Base-by-base conservation (phyloP, 129 eudicot species). In the Artemisia tridentata region DNA sequence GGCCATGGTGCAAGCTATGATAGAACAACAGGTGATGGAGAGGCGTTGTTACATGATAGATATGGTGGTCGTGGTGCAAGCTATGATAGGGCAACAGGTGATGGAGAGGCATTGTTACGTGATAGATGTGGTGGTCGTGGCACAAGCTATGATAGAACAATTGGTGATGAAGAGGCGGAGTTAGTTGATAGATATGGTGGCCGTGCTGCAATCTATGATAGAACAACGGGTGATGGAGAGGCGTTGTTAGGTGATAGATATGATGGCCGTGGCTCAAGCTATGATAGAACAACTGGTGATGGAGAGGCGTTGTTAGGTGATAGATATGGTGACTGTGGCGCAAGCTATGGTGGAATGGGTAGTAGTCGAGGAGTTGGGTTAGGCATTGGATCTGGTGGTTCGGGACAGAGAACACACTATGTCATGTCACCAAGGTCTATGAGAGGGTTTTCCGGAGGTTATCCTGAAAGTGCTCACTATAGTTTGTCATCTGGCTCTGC, bases 401-500 rank as follows among this genome's bases (percentile, higher is more conserved):
- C 65, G 23, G 70, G 80, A 5, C 78, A 81, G 6, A 71, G 78
- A 60, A 9, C 65, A 14, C n/a, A 7, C 11, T 23, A 60, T 27
- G 65, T 38, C 3, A 12, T 25, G 16, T 27, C 46, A 60, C 31
- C 20, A 14, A 17, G 45, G 65, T 71, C 89, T 8, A 75, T 59
- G 27, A 73, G 79, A 63, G 56, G 77, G 72, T 63, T 62, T 18
- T 82, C 81, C 17, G 86, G 88, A 21, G 86, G 71, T 57, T 79
- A 68, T 60, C 43, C 31, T 23, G 41, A 60, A 41, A 25, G 46
- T 27, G 43, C 65, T 60, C 45, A 25, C 15, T 85, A 88, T 72
- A 68, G 82, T 68, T 71, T 82, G 75, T 67, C 95, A 23, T 73
- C 83, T 64, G 75, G 73, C 48, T 67, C 80, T 50, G 84, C 74